Evolutionary conservation across 225 moss, liverwort and hornwort species (phyloP), one percentile per base, ranked within the genome.

Genomic region (Polytrichum commune): DNA sequence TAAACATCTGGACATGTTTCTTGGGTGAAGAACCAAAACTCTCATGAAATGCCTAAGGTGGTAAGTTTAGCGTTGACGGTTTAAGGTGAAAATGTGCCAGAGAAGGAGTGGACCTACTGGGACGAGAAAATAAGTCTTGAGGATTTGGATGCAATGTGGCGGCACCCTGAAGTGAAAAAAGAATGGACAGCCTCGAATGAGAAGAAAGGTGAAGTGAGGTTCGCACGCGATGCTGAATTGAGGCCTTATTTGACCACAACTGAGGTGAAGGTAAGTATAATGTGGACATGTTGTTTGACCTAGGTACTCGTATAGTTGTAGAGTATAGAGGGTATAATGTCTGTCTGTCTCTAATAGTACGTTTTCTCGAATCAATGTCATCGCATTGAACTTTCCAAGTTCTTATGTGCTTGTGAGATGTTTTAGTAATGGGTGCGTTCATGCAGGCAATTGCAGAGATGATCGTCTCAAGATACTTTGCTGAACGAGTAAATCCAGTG

Each of bases 91-190:
- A 27, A 64, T 78, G 75, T 74, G 69, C 55, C 76, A 85, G 90
- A 73, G 6, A 85, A 83, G 66, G 97, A 91, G 77, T 98, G 98
- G 98, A 93, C 95, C 63, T 95, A 81, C 71, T 95, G 98, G 98
- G 93, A 98, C 71, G 95, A 90, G 65, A 93, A 91, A 74, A 70
- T 87, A 18, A 88, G 74, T 7, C 57, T 58, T 53, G 84, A 87
- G 62, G 95, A 98, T 78, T 38, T 98, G 75, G 83, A 89, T 27
- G 90, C 75, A 61, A 75, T 98, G 91, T 95, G 98, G 98, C 89
- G 80, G 71, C 85, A 89, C 70, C 68, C 93, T 65, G 82, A 80
- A 71, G 93, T 98, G 72, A 93, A 90, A 71, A 91, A 86, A 63
- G 95, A 98, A 73, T 98, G 98, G 98, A 67, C 68, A 7, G 83